Conservation (phyloP, 129 eudicot genomes). For the Silybum marianum region DNA sequence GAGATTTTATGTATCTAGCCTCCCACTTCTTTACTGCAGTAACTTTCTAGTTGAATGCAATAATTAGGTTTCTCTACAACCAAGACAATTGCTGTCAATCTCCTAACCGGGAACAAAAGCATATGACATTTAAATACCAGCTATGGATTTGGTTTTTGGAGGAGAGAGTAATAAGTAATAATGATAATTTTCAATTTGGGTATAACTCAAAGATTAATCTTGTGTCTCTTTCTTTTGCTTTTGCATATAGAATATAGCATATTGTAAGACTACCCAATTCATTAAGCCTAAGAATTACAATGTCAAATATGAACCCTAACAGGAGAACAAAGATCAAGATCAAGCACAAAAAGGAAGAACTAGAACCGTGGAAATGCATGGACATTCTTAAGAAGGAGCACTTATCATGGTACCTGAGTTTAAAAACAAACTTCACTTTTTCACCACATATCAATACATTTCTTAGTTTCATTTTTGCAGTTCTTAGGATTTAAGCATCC, state of each 20-base stretch:
- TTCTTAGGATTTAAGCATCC: background rate
- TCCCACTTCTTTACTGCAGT: background rate
- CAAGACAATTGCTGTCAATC: background rate
- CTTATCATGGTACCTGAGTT: background rate
- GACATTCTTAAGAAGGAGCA: background rate
- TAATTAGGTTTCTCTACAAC: background rate
- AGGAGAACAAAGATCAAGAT: background rate
- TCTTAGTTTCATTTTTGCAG: background rate
- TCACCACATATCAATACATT: background rate
- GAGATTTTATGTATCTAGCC: background rate
- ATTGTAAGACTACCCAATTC: background rate
- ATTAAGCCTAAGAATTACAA: background rate
- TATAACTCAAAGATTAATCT: background rate
- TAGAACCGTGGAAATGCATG: too few relatives aligned
- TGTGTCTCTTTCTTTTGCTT: background rate
- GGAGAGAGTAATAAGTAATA: conserved; percentile 1
- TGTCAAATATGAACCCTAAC: background rate
- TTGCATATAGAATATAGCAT: background rate
- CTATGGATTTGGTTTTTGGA: background rate
- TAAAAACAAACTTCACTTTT: background rate
- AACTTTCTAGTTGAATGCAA: background rate
- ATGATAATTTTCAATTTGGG: background rate
- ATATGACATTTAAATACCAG: background rate
- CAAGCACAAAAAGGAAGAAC: background rate
- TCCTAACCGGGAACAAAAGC: background rate